Conservation (phyloP, 2,329 filamentous ascomycete genomes). For the Botrytis squamosa region DNA sequence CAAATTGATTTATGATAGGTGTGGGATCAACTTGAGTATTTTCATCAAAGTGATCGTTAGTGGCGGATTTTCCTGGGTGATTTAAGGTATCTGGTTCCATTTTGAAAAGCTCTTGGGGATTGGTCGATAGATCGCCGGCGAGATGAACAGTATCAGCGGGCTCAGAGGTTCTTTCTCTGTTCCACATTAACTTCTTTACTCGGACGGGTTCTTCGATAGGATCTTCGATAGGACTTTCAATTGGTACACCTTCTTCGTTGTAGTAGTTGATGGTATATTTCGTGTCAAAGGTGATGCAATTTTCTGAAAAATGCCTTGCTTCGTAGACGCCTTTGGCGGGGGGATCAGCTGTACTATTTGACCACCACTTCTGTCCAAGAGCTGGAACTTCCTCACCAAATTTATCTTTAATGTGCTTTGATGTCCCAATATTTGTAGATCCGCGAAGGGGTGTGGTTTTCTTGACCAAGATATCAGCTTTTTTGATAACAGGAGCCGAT, state of each 20-base stretch:
- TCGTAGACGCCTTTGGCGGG: neutral
- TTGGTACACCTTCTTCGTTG: neutral
- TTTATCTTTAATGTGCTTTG: neutral
- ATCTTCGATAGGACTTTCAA: neutral
- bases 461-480: neutral
- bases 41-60: slow-evolving; percentile 39
- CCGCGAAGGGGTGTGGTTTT: neutral
- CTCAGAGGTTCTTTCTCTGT: neutral
- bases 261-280: slow-evolving; percentile 12
- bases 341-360: neutral
- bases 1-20: neutral
- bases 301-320: neutral
- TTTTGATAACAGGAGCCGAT: slow-evolving; percentile 33
- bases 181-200: neutral
- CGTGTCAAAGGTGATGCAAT: slow-evolving; percentile 5
- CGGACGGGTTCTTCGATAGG: neutral
- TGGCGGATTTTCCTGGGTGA: slow-evolving; percentile 24
- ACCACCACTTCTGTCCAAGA: neutral
- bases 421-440: slow-evolving; percentile 36
- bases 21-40: slow-evolving; percentile 32
- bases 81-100: neutral
- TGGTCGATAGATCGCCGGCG: neutral
- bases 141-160: neutral
- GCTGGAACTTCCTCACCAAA: neutral
- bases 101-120: neutral